Evolutionary conservation across 805 yeast genomes (phyloP), one percentile per base, ranked within the genome.

Genomic region (Hanseniaspora mollemarum): DNA sequence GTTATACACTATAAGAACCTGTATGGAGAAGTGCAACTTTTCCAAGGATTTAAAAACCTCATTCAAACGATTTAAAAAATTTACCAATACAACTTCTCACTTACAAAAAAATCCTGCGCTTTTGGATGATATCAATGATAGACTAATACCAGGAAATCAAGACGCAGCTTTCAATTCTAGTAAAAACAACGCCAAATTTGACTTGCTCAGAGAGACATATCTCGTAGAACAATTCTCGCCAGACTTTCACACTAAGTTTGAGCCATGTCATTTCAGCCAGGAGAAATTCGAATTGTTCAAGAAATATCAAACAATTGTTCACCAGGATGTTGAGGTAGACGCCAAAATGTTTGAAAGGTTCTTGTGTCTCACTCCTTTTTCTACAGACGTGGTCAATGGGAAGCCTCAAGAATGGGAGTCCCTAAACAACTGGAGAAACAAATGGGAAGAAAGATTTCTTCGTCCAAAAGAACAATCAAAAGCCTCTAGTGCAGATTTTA

Each of bases 1-100:
- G 19, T 72, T 80, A 62, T 85, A 77, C 61, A 81, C 95, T 0
- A 84, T 87, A 16, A 63, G 96, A 49, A 79, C 94, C 0, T 69
- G 69, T 21, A 63, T 74, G 16, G 60, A 59, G 0, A 58, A 62
- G 24, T 71, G 80, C 56, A 68, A 70, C 33, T 62, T 80, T 5
- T 66, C 71, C 22, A 86, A 85, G 60, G 88, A 84, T 44, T 81
- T 80, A 51, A 71, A 87, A 35, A 77, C 79, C 53, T 71, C 73
- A 2, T 60, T 86, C 4, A 84, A 82, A 57, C 69, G 81, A 55
- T 83, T 85, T 57, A 71, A 54, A 43, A 62, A 61, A 35, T 33
- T 51, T 15, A 51, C 53, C 21, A 36, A 41, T 13, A 39, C 53
- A 18, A 28, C 36, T 15, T 31, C 32, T 25, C 39, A 32, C 13